Evolutionary conservation across 2,329 filamentous ascomycete species (phyloP).

Genomic region (Xylaria digitata): DNA sequence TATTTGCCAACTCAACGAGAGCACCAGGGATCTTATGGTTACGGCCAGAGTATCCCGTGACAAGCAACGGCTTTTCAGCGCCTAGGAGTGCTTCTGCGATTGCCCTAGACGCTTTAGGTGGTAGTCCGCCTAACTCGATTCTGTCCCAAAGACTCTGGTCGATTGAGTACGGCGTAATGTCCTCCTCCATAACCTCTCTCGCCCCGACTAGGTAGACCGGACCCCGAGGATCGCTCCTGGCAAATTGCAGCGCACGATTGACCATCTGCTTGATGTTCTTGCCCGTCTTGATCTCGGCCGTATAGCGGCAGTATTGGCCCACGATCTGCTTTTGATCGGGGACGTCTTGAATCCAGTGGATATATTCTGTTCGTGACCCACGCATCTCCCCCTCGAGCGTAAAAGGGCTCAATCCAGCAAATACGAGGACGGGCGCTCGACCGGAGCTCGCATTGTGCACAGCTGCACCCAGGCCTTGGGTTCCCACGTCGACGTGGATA

Average conservation of each 20-base stretch:
- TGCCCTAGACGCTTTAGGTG: slow-evolving; percentile 62
- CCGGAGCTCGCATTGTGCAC: slow-evolving; percentile 84
- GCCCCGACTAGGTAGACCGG: slow-evolving; percentile 84
- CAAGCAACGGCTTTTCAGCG: slow-evolving; percentile 74
- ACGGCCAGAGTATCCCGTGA: slow-evolving; percentile 78
- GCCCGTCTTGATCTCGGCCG: slow-evolving; percentile 84
- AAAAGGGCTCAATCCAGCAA: slow-evolving; percentile 81
- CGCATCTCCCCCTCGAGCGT: slow-evolving; percentile 82
- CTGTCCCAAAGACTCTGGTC: slow-evolving; percentile 77
- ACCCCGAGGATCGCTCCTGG: slow-evolving; percentile 78
- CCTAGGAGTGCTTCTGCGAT: slow-evolving; percentile 72
- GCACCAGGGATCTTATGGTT: slow-evolving; percentile 72
- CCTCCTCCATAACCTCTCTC: slow-evolving; percentile 86
- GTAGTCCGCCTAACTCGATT: slow-evolving; percentile 72
- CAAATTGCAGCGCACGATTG: slow-evolving; percentile 85
- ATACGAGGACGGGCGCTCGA: slow-evolving; percentile 79
- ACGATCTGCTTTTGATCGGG: slow-evolving; percentile 85
- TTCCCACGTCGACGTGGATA: slow-evolving; percentile 84
- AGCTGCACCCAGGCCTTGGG: slow-evolving; percentile 80
- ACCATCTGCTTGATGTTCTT: slow-evolving; percentile 91
- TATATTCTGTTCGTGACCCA: slow-evolving; percentile 83
- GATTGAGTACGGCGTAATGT: slow-evolving; percentile 77
- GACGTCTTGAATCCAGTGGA: slow-evolving; percentile 88
- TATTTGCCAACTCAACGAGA: slow-evolving; percentile 74
- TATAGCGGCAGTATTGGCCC: slow-evolving; percentile 85